A percentile compares a stretch with the other conserved stretches of the same genome.
These are phyloP conservation scores for Tympanopsis confertula DNA, from an alignment of 2,329 filamentous ascomycete genomes.

Conservation along the genomic window DNA sequence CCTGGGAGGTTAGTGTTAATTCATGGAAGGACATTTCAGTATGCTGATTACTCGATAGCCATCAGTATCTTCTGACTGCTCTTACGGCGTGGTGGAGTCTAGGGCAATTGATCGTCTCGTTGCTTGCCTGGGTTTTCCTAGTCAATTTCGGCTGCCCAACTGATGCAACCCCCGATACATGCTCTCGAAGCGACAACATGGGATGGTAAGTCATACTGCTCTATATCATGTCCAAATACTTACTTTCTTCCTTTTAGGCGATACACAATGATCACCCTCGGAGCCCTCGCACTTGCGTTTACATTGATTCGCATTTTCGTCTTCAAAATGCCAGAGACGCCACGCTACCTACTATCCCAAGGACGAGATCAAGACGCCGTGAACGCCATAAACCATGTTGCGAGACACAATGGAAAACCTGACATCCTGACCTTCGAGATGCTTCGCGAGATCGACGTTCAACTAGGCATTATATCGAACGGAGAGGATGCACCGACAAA, in stretches of 20 bases:
- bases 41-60: too few relatives aligned
- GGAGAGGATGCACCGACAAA: conserved; percentile 11
- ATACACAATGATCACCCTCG: conserved; percentile 14
- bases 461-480: conserved; percentile 12
- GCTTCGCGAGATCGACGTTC: conserved; percentile 15
- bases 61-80: conserved; percentile 2
- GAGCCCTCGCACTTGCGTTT: conserved; percentile 11
- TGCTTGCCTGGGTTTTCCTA: conserved; percentile 16
- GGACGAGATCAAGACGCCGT: conserved; percentile 16
- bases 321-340: too few relatives aligned
- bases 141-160: conserved; percentile 15
- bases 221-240: background rate
- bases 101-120: conserved; percentile 17
- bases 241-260: background rate
- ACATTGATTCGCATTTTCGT: conserved; percentile 12
- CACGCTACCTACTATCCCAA: too few relatives aligned
- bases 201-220: conserved; percentile 12
- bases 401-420: conserved; percentile 12
- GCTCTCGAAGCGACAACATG: conserved; percentile 12
- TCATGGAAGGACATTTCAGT: too few relatives aligned
- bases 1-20: conserved; percentile 5
- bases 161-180: conserved; percentile 8
- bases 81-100: conserved; percentile 21
- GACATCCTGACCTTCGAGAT: conserved; percentile 16
- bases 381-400: conserved; percentile 16